phyloP scores from a whole-genome alignment of 192 early-diverging fungal genomes.

The Coemansia sp. region DNA sequence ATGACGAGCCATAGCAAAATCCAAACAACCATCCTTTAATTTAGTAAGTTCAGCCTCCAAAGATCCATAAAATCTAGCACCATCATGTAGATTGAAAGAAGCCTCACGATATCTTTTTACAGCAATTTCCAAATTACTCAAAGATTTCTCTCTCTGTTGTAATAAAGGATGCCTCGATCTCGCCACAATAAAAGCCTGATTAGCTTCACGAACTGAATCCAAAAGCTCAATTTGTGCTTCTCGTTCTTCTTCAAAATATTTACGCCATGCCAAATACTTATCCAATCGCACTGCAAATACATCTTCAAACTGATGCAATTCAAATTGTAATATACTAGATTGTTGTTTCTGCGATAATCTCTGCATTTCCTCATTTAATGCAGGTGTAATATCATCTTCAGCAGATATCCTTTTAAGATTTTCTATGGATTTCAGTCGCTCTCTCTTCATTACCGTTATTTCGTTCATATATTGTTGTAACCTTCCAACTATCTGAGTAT shows the following conservation, averaged over 20 bases:
- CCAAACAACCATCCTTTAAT: constrained; percentile 63
- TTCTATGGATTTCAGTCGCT: constrained; percentile 61
- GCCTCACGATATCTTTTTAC: constrained; percentile 75
- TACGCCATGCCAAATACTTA: constrained; percentile 68
- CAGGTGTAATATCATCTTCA: constrained; percentile 77
- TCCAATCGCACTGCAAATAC: constrained; percentile 68
- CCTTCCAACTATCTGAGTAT: constrained; percentile 62
- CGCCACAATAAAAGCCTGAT: constrained; percentile 66
- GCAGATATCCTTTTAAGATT: constrained; percentile 66
- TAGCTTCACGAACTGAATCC: constrained; percentile 60
- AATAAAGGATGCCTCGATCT: constrained; percentile 60
- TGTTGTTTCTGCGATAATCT: constrained; percentile 54
- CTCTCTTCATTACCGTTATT: constrained; percentile 58
- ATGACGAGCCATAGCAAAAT: constrained; percentile 69
- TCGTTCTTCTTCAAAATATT: constrained; percentile 58
- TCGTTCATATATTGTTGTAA: constrained; percentile 62
- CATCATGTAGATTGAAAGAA: constrained; percentile 72
- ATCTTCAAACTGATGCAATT: constrained; percentile 74
- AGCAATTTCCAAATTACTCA: constrained; percentile 74
- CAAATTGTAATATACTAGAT: constrained; percentile 64
- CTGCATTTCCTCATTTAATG: constrained; percentile 64
- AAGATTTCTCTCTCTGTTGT: constrained; percentile 68
- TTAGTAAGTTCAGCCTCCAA: constrained; percentile 64
- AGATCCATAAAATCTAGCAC: constrained; percentile 68
- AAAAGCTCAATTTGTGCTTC: constrained; percentile 66